These are phyloP conservation scores for Casuarina cunninghamiana DNA, from an alignment of 306 rosid species.

Conservation along the genomic window DNA sequence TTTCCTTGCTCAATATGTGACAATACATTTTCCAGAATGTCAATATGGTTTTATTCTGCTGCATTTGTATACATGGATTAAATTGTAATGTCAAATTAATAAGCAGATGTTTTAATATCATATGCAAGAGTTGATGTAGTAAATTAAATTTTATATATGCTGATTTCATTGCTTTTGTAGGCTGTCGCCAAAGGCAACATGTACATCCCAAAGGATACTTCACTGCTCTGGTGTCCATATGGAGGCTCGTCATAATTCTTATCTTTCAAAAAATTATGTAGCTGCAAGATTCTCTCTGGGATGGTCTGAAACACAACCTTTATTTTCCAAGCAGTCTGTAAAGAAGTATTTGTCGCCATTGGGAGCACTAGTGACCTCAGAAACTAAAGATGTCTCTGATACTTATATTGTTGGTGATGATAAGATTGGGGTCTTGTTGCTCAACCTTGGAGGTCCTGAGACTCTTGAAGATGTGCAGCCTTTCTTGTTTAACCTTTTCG, in stretches of 20 bases:
- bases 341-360: constrained; percentile 52
- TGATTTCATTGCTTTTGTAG: constrained; percentile 31
- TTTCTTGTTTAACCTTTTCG: constrained; percentile 89
- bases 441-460: constrained; percentile 97
- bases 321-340: constrained; percentile 51
- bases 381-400: constrained; percentile 45
- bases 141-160: constrained; percentile 3
- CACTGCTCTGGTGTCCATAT: constrained; percentile 45
- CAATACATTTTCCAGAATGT: neutral
- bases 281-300: constrained; percentile 43
- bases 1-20: neutral
- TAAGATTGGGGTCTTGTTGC: constrained; percentile 80
- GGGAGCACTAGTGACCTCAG: constrained; percentile 62
- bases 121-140: constrained; percentile 8
- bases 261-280: constrained; percentile 36
- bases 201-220: constrained; percentile 51
- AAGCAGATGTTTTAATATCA: constrained; percentile 8
- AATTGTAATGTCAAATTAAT: neutral
- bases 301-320: constrained; percentile 48
- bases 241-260: constrained; percentile 41
- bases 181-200: constrained; percentile 50
- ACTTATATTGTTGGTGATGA: constrained; percentile 60
- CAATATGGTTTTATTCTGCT: neutral
- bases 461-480: constrained; percentile 98
- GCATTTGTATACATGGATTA: neutral